Base-by-base conservation (phyloP, 2,329 filamentous ascomycete genomes). In the Alternaria triticimaculans region DNA sequence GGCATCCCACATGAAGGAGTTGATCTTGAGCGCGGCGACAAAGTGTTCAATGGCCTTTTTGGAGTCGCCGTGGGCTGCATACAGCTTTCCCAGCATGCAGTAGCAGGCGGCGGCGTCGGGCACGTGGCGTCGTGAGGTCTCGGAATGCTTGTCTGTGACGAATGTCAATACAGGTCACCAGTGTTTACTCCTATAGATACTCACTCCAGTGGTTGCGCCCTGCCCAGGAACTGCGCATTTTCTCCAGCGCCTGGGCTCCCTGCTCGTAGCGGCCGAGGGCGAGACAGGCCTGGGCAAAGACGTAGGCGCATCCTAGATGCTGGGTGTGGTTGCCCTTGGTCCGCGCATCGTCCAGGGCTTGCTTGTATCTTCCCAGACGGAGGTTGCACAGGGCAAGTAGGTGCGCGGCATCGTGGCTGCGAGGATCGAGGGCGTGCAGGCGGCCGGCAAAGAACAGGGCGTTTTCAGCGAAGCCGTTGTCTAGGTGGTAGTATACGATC, bases 1-100 rank as follows among this genome's bases (percentile, higher is more conserved):
- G 0, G 95, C 94, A 84, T 99, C 96, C 96, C 96, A 99, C 88
- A 97, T 96, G 80, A 98, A 95, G 2, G 96, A 94, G 75, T 98
- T 99, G 58, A 90, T 80, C 81, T 94, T 96, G 72, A 99, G 83
- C 6, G 94, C 89, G 64, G 96, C 93, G 70, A 97, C 93, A 76
- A 96, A 98, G 78, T 89, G 93, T 69, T 92, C 88, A 15, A 95
- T 89, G 8, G 96, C 94, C 80, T 92, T 94, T 74, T 92, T 92
- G 73, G 92, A 87, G 71, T 97, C 88, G 65, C 87, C 92, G 72
- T 96, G 90, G 3, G 88, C 92, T 53, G 91, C 89, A 82, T 94
- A 95, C 26, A 99, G 84, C 81, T 96, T 97, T 25, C 93, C 96
- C 28, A 97, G 85, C 41, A 99, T 83, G 73, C 92, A 96, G 67